Evolutionary conservation across 2,329 filamentous ascomycete genomes (phyloP), one percentile per base, ranked within the genome.

Genomic region (Aspergillus sojae): DNA sequence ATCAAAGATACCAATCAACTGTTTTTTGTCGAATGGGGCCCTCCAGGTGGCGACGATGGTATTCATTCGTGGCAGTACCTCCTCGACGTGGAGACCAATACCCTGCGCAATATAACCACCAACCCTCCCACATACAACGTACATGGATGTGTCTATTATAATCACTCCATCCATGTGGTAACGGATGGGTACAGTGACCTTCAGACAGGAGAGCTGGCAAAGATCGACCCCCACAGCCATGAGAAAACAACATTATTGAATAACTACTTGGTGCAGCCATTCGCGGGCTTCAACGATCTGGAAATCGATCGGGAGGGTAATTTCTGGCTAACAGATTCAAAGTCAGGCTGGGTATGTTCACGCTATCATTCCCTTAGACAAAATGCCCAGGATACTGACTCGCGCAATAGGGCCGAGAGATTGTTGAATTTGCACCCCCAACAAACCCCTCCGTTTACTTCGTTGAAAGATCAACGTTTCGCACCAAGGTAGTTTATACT

Each of bases 21-120:
- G 0, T 64, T 67, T 34, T 67, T 67, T n/a, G 62, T 65, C 5
- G 65, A 67, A 61, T 67, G 62, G 62, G 65, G 65, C 3, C 60
- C 62, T 3, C 62, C 65, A 6, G 65, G 62, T 0, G 65, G 60
- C 2, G 60, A 67, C 5, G 41, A 61, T 16, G 65, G 65, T 14
- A 59, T 53, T 19, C 62, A 67, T n/a, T 28, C 45, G 1, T 65
- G 60, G 62, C 65, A 65, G 55, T 67, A 67, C 41, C 57, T 67
- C 5, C 43, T 67, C 1, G 60, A 65, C 46, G 21, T 61, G 5
- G 55, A 63, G 4, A 61, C 55, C 0, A 65, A 67, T 26, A 34
- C 45, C 6, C 30, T 67, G 12, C 50, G 30, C 4, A 63, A 58
- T 10, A 57, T 67, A 23, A 61, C 55, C 7, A 65, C 65, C 3